A percentile compares a stretch with the other conserved stretches of the same genome.
Evolutionary conservation across 495 filamentous ascomycete species (phyloP).

Genomic region (Lophiostoma macrostomum): DNA sequence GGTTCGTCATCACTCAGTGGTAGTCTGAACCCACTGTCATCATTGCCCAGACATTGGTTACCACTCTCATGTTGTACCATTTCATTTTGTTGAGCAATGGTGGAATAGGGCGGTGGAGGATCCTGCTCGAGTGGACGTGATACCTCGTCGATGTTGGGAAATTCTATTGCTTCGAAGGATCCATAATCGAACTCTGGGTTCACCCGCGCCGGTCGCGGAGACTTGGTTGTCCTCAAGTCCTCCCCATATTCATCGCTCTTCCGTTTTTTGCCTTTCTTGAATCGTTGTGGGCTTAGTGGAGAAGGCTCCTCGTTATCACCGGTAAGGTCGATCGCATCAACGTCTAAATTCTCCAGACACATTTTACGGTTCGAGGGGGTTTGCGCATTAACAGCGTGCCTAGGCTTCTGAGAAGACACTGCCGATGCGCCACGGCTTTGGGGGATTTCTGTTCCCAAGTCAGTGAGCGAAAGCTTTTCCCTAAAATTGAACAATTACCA

Average conservation of each 20-base stretch:
- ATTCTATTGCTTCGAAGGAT: constrained; percentile 7
- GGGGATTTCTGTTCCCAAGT: no score
- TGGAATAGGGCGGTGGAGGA: constrained; percentile 33
- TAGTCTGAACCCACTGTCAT: neutral
- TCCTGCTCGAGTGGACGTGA: constrained; percentile 19
- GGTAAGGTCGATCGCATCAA: constrained; percentile 72
- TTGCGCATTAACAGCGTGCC: no score
- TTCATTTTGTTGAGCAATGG: neutral
- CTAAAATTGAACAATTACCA: no score
- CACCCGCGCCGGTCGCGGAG: constrained; percentile 7
- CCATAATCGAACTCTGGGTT: neutral
- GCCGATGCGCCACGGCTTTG: no score
- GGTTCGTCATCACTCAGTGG: constrained; percentile 21
- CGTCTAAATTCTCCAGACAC: no score
- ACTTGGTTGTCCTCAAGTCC: constrained; percentile 2
- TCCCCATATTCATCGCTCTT: constrained; percentile 68
- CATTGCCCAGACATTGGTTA: constrained; percentile 4
- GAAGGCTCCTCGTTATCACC: constrained; percentile 41
- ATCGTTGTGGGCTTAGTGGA: constrained; percentile 9
- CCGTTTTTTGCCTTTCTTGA: constrained; percentile 63
- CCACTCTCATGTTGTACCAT: neutral
- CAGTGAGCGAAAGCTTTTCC: no score
- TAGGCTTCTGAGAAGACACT: no score
- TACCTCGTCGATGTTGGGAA: constrained; percentile 37
- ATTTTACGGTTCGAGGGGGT: constrained; percentile 13